Base-by-base conservation (phyloP, 176 grass and related monocot species). In the Zea mays region DNA sequence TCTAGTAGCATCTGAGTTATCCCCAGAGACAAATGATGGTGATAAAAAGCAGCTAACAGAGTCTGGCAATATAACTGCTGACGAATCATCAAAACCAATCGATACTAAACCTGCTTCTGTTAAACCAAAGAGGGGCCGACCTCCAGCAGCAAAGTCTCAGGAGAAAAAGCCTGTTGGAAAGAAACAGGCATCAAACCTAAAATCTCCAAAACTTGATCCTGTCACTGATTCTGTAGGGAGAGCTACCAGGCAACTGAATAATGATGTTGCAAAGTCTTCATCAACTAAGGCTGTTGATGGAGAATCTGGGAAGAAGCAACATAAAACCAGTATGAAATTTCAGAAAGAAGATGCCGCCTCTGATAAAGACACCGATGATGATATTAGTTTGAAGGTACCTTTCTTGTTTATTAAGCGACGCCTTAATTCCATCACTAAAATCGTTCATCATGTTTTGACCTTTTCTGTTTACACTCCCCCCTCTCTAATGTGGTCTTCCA, bases 331-430 rank as follows among this genome's bases (percentile, higher is more conserved):
- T 61, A 33, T 17, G 15, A 85, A 90, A 67, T 55, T 69, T 15
- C 65, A 61, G 36, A 82, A 91, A 75, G 65, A 85, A 74, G 62
- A 74, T 37, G 33, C 11, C 7, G 20, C 5, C 46, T 65, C 77
- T 33, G 71, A 91, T 15, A 71, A 87, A 43, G 76, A 69, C n/a
- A 67, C 37, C 37, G 67, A 61, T 76, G 78, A 55, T 8, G 84
- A 93, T 47, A 71, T 74, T 37, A 82, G 65, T 79, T 65, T 79
- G 70, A 93, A 82, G 91, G 86, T 86, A 74, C 74, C 80, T 61
- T 50, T 76, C 45, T 83, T 75, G 16, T 73, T n/a, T n/a, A n/a
- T n/a, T n/a, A n/a, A n/a, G n/a, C n/a, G n/a, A n/a, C n/a, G n/a
- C n/a, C n/a, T n/a, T n/a, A n/a, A n/a, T n/a, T n/a, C n/a, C n/a